Evolutionary conservation across 2,329 filamentous ascomycete genomes (phyloP).

Genomic region (Akanthomyces muscarius): DNA sequence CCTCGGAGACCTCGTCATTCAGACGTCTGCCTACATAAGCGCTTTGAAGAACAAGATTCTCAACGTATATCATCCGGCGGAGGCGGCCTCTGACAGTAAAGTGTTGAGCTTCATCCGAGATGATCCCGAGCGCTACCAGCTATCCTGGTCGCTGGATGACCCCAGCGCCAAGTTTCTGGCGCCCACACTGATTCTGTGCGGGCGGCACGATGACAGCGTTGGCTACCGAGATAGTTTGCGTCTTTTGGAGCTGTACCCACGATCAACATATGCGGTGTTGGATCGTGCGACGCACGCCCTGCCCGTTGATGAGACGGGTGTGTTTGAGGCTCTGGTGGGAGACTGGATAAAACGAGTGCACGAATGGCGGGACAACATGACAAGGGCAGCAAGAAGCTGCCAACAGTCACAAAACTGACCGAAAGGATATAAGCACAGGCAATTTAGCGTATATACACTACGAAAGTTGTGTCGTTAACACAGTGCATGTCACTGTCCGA

Average conservation of each 20-base stretch:
- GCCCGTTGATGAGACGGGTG: constrained; percentile 18
- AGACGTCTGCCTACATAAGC: constrained; percentile 16
- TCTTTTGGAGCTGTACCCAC: constrained; percentile 17
- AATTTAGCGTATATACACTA: no score
- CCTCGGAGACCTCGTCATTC: constrained; percentile 16
- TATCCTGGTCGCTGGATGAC: constrained; percentile 9
- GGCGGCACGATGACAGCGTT: constrained; percentile 16
- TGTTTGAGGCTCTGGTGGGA: constrained; percentile 18
- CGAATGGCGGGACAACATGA: constrained; percentile 15
- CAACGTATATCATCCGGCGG: constrained; percentile 10
- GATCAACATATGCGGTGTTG: constrained; percentile 17
- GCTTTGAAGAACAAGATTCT: constrained; percentile 13
- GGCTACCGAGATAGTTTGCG: constrained; percentile 19
- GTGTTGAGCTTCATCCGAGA: constrained; percentile 10
- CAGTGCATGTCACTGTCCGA: no score
- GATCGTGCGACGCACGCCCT: constrained; percentile 19
- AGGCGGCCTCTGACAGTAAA: neutral
- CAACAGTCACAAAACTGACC: no score
- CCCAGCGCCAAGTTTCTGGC: constrained; percentile 6
- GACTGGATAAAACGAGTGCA: constrained; percentile 18
- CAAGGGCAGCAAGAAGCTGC: no score
- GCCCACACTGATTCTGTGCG: constrained; percentile 18
- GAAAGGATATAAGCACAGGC: no score
- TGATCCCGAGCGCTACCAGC: constrained; percentile 15
- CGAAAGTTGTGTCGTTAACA: no score